A percentile compares a stretch with the other conserved stretches of the same genome.
phyloP scores from a whole-genome alignment of 1,284 basidiomycete species.

The Ustilago sp. region DNA sequence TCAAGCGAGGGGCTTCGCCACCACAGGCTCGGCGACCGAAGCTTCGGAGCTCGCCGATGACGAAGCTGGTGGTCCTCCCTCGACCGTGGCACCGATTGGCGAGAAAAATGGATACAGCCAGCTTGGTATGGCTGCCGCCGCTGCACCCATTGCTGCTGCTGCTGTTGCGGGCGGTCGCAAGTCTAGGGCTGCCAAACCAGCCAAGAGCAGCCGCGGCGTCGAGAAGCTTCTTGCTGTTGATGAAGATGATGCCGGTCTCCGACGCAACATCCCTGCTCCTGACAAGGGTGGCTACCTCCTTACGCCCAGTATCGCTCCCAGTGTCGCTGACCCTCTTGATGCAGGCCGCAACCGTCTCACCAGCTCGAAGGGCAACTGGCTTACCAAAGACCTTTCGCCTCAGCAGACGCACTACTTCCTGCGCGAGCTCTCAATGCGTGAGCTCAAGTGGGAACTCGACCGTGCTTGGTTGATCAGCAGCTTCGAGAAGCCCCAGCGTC shows the following conservation, averaged over 20 bases:
- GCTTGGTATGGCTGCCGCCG: slow-evolving; percentile 34
- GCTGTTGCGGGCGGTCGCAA: slow-evolving; percentile 12
- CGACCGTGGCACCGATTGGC: slow-evolving; percentile 14
- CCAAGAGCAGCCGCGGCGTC: slow-evolving; percentile 35
- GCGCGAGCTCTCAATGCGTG: slow-evolving; percentile 54
- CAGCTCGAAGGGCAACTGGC: slow-evolving; percentile 48
- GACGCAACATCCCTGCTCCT: slow-evolving; percentile 26
- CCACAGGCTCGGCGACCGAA: slow-evolving; percentile 21
- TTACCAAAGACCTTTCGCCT: slow-evolving; percentile 50
- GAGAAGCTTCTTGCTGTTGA: slow-evolving; percentile 40
- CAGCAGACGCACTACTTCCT: slow-evolving; percentile 65
- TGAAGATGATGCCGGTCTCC: slow-evolving; percentile 30
- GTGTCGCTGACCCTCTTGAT: slow-evolving; percentile 47
- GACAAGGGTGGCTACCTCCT: slow-evolving; percentile 43
- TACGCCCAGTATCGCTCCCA: slow-evolving; percentile 51
- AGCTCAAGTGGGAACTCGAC: slow-evolving; percentile 64
- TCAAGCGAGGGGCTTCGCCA: slow-evolving; percentile 30
- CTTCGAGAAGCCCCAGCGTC: slow-evolving; percentile 54
- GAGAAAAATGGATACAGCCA: slow-evolving; percentile 38
- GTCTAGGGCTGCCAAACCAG: slow-evolving; percentile 16
- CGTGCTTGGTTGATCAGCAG: slow-evolving; percentile 57
- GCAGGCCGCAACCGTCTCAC: slow-evolving; percentile 22
- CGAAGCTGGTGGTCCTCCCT: slow-evolving; percentile 23
- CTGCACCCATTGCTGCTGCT: slow-evolving; percentile 16
- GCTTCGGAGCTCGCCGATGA: slow-evolving; percentile 33